These are phyloP conservation scores for Phlebiopsis flavidoalba DNA, from an alignment of 768 basidiomycete species.

Conservation along the genomic window DNA sequence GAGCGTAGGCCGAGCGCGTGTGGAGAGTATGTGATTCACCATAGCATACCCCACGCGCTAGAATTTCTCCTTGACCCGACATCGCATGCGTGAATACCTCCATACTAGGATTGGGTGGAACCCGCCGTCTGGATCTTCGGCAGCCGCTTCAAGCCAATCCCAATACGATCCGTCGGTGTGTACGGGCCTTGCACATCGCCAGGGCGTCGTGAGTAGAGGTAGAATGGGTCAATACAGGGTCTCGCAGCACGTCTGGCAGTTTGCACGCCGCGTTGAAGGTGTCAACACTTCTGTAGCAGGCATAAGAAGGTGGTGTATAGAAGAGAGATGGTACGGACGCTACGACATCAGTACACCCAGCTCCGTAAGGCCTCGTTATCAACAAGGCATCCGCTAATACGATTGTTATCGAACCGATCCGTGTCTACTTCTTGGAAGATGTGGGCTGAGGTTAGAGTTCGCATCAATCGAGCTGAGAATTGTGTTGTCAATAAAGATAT, in stretches of 20 bases:
- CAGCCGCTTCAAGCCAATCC: not conserved
- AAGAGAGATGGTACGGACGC: not conserved
- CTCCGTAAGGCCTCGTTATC: not conserved
- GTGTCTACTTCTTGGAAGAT: not conserved
- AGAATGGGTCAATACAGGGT: conserved; percentile 12
- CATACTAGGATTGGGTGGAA: conserved; percentile 11
- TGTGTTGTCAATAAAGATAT: not conserved
- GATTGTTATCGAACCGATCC: not conserved
- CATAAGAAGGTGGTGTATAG: not conserved
- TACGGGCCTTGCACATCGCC: conserved; percentile 31
- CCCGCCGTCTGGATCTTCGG: not conserved
- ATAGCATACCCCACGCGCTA: conserved; percentile 6
- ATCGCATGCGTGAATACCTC: conserved; percentile 37
- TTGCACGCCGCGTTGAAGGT: conserved; percentile 8
- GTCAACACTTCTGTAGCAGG: not conserved
- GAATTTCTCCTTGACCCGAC: conserved; percentile 31
- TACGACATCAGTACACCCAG: not conserved
- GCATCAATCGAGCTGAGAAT: not conserved
- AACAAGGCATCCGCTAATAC: not conserved
- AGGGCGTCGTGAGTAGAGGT: conserved; percentile 30
- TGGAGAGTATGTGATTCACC: not conserved
- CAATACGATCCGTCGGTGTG: conserved; percentile 24
- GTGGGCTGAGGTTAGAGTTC: not conserved
- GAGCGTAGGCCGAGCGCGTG: not conserved
- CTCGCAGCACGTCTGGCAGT: conserved; percentile 5